Percentiles rank a stretch among this genome's conserved stretches.
Evolutionary conservation across 1,139 yeast species (phyloP).

Genomic region (Pichia sp.): DNA sequence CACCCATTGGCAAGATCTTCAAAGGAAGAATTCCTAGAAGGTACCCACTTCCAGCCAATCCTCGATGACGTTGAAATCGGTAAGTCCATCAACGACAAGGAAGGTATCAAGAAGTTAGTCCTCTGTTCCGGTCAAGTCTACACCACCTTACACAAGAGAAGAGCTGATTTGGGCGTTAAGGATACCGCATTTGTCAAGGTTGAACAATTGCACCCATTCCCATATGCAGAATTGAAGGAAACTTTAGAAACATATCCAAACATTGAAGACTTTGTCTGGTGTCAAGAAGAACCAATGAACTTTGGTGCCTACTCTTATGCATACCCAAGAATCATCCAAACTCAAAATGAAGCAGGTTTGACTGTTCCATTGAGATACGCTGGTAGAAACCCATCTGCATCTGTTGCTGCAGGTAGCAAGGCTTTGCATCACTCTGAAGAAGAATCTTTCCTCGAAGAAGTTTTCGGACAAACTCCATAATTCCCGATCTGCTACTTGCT

Average conservation of each 20-base stretch:
- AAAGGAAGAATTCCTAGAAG: constrained; percentile 81
- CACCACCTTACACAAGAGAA: constrained; percentile 85
- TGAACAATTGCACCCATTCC: constrained; percentile 99
- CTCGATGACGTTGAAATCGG: constrained; percentile 88
- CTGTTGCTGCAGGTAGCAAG: constrained; percentile 98
- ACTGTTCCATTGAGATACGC: constrained; percentile 73
- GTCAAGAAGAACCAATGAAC: constrained; percentile 99
- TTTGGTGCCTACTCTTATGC: constrained; percentile 86
- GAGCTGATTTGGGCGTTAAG: constrained; percentile 68
- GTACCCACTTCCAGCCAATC: constrained; percentile 90
- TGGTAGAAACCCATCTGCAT: constrained; percentile 97
- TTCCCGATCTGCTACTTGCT: no score
- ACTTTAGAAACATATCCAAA: constrained; percentile 74
- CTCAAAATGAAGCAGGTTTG: constrained; percentile 64
- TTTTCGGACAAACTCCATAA: constrained; percentile 33
- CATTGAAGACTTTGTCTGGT: constrained; percentile 85
- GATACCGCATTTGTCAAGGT: constrained; percentile 82
- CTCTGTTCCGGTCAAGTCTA: constrained; percentile 90
- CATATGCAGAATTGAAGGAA: constrained; percentile 89
- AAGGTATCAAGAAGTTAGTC: constrained; percentile 82
- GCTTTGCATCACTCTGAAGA: constrained; percentile 84
- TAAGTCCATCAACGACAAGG: constrained; percentile 64
- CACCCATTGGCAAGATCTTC: constrained; percentile 95
- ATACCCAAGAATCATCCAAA: constrained; percentile 74
- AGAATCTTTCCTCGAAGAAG: constrained; percentile 76